A percentile compares a stretch with the other conserved stretches of the same genome.
phyloP scores from a whole-genome alignment of 2,329 filamentous ascomycete genomes.

The Diaporthe ampelina region DNA sequence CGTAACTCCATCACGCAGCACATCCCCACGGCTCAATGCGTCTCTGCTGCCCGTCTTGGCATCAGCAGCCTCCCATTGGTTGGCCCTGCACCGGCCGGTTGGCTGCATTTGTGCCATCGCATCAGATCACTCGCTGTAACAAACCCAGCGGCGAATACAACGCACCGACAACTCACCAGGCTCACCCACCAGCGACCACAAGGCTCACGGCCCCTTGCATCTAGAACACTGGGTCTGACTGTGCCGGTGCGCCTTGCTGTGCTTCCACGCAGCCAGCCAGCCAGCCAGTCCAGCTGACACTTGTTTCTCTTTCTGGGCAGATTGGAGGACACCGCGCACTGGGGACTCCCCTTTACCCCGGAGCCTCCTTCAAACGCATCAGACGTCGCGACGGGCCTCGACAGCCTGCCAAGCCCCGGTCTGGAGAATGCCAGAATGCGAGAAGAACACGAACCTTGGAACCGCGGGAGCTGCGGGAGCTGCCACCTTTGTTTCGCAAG shows the following conservation, averaged over 20 bases:
- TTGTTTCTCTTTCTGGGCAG: background rate
- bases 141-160: background rate
- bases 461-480: slow-evolving; percentile 19
- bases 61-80: slow-evolving; percentile 6
- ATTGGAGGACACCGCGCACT: slow-evolving; percentile 6
- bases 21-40: slow-evolving; percentile 26
- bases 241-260: background rate
- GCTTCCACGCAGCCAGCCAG: background rate
- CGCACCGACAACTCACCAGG: background rate
- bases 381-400: slow-evolving; percentile 23
- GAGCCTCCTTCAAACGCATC: slow-evolving; percentile 26
- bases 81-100: background rate
- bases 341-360: slow-evolving; percentile 3
- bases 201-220: slow-evolving; percentile 25
- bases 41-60: slow-evolving; percentile 27
- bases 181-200: background rate
- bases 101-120: slow-evolving; percentile 2
- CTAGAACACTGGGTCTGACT: slow-evolving; percentile 7
- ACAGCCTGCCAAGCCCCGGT: slow-evolving; percentile 19
- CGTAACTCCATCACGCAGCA: slow-evolving; percentile 17
- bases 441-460: slow-evolving; percentile 19
- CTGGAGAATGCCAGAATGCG: background rate
- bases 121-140: too few relatives aligned
- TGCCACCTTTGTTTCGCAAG: slow-evolving; percentile 32
- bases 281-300: background rate